Evolutionary conservation across 1,284 basidiomycete species (phyloP), one percentile per base, ranked within the genome.

Genomic region (Stereum hirsutum): DNA sequence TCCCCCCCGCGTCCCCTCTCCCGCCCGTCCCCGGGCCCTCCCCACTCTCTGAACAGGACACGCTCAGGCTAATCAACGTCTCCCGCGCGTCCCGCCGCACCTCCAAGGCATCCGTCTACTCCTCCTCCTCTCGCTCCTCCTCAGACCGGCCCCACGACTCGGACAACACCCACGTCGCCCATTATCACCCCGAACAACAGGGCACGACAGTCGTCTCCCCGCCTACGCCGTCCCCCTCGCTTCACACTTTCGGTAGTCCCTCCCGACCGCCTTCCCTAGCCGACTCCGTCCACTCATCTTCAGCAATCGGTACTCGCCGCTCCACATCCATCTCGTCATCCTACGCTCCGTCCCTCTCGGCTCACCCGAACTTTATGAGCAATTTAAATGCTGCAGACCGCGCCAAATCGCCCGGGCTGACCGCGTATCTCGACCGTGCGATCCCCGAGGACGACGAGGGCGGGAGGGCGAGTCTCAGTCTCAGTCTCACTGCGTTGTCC

Each of bases 21-120:
- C 74, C 74, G 0, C 73, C 74, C 1, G 53, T 76, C 6, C 74
- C 74, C 3, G 72, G 69, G 8, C 72, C 69, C 0, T 73, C 69
- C 1, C 64, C 68, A 12, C 65, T 74, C 31, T 62, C 69, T 3
- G 65, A 70, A 39, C 62, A 67, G 31, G 72, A 74, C 10, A 33
- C 41, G 1, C 61, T 72, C 19, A 53, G 66, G 43, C 61, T 71
- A 28, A 64, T 71, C 42, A 58, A 61, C 30, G 55, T 58, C 21
- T 51, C 57, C 12, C 61, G 62, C 31, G n/a, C n/a, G n/a, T 59
- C 61, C 8, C 60, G 62, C 2, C 58, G 62, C 37, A 46, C 59
- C 2, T 62, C 62, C 8, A 55, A 54, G 4, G 59, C 60, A n/a
- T 52, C 55, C 5, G 46, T 42, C 21, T 54, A 57, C 15, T 58